These are phyloP conservation scores for Microthlaspi erraticum DNA, from an alignment of 345 rosid genomes.

Conservation along the genomic window DNA sequence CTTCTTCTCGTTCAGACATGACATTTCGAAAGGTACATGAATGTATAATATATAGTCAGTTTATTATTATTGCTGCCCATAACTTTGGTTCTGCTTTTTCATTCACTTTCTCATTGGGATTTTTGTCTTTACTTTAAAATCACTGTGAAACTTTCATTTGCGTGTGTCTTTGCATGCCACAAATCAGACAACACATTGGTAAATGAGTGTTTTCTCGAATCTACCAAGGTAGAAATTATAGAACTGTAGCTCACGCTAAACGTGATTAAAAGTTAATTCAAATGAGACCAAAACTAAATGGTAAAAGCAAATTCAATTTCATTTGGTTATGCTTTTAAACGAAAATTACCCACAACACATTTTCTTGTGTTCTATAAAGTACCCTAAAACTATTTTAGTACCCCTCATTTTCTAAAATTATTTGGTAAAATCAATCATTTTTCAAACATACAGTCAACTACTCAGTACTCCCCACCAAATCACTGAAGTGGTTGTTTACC, in stretches of 20 bases:
- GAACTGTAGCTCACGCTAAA: background rate
- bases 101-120: constrained; percentile 31
- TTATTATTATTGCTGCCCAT: constrained; percentile 39
- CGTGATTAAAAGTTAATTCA: background rate
- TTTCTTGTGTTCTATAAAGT: too few species aligned
- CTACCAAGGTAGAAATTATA: constrained; percentile 27
- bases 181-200: constrained; percentile 41
- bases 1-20: constrained; percentile 36
- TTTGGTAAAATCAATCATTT: too few species aligned
- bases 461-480: too few species aligned
- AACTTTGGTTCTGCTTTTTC: constrained; percentile 31
- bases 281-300: background rate
- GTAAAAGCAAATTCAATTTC: background rate
- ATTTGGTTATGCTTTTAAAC: background rate
- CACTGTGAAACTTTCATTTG: constrained; percentile 15
- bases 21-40: constrained; percentile 37
- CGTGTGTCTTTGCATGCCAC: constrained; percentile 31
- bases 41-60: constrained; percentile 5
- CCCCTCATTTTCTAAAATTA: too few species aligned
- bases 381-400: too few species aligned
- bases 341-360: too few species aligned
- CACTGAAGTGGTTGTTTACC: too few species aligned
- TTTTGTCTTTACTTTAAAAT: constrained; percentile 14
- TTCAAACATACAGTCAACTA: too few species aligned
- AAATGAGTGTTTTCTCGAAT: constrained; percentile 34